Conservation (phyloP, 345 rosid species). For the Psidium guajava region DNA sequence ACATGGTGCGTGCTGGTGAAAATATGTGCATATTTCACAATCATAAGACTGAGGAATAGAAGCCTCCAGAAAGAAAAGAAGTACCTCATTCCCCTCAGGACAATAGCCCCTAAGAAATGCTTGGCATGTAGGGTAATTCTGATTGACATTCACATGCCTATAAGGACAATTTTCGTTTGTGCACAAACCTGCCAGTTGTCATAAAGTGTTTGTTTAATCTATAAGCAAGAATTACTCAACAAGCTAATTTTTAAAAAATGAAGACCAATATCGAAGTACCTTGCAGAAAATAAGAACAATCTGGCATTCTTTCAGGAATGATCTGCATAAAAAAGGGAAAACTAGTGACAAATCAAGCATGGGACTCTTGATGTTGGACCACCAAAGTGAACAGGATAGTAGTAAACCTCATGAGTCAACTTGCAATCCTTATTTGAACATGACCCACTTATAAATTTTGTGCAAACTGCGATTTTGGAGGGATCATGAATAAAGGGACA, state of each 20-base stretch:
- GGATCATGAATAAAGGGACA: conserved; percentile 88
- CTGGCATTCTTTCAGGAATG: conserved; percentile 98
- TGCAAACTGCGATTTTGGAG: conserved; percentile 91
- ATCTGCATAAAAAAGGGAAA: conserved; percentile 40
- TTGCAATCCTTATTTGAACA: conserved; percentile 69
- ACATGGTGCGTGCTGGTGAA: not conserved
- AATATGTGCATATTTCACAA: not conserved
- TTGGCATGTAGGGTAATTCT: conserved; percentile 63
- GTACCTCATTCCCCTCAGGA: conserved; percentile 87
- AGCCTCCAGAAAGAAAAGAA: not conserved
- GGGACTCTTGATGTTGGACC: not conserved
- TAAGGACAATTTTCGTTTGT: conserved; percentile 68
- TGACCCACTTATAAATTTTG: conserved; percentile 78
- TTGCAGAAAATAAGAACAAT: conserved; percentile 89
- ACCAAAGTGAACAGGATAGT: conserved; percentile 3
- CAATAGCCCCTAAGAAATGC: conserved; percentile 92
- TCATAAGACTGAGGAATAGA: not conserved
- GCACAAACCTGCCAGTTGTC: conserved; percentile 66
- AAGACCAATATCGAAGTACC: conserved; percentile 24
- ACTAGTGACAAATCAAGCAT: not conserved
- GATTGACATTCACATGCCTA: conserved; percentile 93
- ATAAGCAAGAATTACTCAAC: not conserved
- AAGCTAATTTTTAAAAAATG: not conserved
- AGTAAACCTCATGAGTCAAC: conserved; percentile 84
- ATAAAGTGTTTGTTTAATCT: not conserved